Conservation (phyloP, 257 asterid species). For the Penstemon newberryi region DNA sequence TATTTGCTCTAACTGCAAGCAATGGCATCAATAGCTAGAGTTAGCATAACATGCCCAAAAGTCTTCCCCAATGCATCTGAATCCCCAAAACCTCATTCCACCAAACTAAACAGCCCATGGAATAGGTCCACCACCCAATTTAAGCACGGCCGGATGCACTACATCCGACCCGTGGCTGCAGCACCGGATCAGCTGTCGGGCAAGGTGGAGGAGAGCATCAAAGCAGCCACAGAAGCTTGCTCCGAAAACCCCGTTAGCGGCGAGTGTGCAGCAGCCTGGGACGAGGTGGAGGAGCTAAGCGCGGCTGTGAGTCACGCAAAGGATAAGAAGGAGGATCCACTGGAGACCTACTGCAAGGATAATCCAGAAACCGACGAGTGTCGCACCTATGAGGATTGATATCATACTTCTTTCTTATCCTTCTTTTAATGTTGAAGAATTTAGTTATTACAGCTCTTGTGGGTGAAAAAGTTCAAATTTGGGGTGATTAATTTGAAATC, state of each 20-base stretch:
- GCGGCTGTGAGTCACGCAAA: constrained; percentile 91
- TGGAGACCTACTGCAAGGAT: constrained; percentile 89
- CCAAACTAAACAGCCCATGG: constrained; percentile 50
- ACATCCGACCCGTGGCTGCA: constrained; percentile 49
- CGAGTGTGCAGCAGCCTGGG: constrained; percentile 99
- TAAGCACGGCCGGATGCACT: constrained; percentile 17
- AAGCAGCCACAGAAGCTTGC: constrained; percentile 74
- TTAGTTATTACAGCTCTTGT: constrained; percentile 4
- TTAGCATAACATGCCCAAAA: constrained; percentile 53
- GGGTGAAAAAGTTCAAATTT: neutral
- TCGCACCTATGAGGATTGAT: constrained; percentile 79
- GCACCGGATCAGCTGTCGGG: constrained; percentile 69
- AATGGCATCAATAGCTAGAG: constrained; percentile 68
- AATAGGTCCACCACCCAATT: constrained; percentile 33
- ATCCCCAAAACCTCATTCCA: constrained; percentile 32
- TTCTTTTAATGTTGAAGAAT: neutral
- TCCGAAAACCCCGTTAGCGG: constrained; percentile 63
- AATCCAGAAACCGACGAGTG: constrained; percentile 94
- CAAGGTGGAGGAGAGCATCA: constrained; percentile 86
- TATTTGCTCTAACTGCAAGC: neutral
- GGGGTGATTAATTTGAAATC: neutral
- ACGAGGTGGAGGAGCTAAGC: constrained; percentile 99
- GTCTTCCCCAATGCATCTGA: constrained; percentile 37
- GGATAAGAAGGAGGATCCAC: constrained; percentile 68
- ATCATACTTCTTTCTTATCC: neutral